Conservation (phyloP, 306 rosid species). For the Lathyrus aphaca region DNA sequence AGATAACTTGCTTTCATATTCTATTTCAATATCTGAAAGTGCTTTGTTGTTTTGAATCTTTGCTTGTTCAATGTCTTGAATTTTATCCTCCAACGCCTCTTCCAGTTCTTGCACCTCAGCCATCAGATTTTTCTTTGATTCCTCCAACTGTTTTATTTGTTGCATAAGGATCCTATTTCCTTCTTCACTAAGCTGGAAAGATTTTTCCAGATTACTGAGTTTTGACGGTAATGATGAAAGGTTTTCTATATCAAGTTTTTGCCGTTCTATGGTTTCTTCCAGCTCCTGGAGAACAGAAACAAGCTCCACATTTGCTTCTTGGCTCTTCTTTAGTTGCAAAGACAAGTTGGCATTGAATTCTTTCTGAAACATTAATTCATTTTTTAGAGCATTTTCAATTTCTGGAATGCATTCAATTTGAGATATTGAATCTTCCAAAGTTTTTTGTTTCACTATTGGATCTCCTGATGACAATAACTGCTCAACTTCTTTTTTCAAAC, state of each 20-base stretch:
- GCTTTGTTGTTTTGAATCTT: conserved; percentile 43
- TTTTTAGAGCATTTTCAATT: conserved; percentile 56
- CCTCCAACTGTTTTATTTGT: conserved; percentile 63
- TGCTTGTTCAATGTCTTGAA: conserved; percentile 43
- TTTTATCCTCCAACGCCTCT: conserved; percentile 60
- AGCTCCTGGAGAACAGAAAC: conserved; percentile 89
- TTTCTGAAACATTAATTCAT: conserved; percentile 77
- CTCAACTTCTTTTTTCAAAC: conserved; percentile 64
- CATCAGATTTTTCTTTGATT: conserved; percentile 64
- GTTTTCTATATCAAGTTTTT: conserved; percentile 65
- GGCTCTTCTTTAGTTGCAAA: conserved; percentile 77
- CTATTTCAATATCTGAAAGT: conserved; percentile 48
- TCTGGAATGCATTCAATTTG: conserved; percentile 52
- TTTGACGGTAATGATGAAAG: conserved; percentile 58
- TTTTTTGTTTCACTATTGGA: conserved; percentile 47
- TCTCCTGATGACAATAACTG: conserved; percentile 47
- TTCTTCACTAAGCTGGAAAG: conserved; percentile 49
- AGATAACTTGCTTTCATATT: conserved; percentile 49
- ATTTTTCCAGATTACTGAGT: conserved; percentile 52
- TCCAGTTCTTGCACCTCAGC: conserved; percentile 62
- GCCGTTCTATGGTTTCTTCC: conserved; percentile 75
- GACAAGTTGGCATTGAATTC: conserved; percentile 75
- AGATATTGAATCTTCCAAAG: conserved; percentile 48
- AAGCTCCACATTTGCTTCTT: conserved; percentile 85
- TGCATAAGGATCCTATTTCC: conserved; percentile 53